Percentiles rank a stretch among this genome's conserved stretches.
Evolutionary conservation across 75 land plant genomes (phyloP).

Genomic region (Pinus albicaulis): DNA sequence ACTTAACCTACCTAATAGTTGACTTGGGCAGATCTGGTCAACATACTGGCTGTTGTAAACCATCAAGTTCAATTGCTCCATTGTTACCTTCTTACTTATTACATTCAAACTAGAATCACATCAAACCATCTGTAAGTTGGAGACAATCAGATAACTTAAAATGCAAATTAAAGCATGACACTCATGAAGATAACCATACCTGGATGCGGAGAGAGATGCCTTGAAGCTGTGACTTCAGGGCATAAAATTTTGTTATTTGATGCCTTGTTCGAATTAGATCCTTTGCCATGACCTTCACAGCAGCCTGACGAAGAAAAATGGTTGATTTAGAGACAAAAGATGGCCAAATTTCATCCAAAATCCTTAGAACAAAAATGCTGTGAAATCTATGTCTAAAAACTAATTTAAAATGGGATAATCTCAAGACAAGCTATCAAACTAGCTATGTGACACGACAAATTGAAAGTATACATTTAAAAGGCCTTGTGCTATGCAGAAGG

Average conservation of each 20-base stretch:
- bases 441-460: neutral
- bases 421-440: neutral
- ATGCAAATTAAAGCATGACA: too few relatives aligned
- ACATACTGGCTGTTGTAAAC: too few relatives aligned
- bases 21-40: too few relatives aligned
- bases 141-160: too few relatives aligned
- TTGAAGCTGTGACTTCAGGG: conserved; percentile 90
- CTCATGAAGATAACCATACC: conserved; percentile 27
- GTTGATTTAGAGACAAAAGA: conserved; percentile 3
- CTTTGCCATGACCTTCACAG: conserved; percentile 97
- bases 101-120: too few relatives aligned
- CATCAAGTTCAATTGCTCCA: too few relatives aligned
- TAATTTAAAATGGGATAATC: neutral
- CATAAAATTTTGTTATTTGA: conserved; percentile 95
- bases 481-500: neutral
- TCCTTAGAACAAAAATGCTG: neutral
- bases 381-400: neutral
- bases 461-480: neutral
- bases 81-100: too few relatives aligned
- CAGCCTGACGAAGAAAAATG: conserved; percentile 54
- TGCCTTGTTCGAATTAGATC: conserved; percentile 94
- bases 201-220: conserved; percentile 94
- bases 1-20: too few relatives aligned
- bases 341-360: neutral
- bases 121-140: too few relatives aligned